Conservation (phyloP, 371 early-diverging fungal species). For the Actinomortierella wolfii region DNA sequence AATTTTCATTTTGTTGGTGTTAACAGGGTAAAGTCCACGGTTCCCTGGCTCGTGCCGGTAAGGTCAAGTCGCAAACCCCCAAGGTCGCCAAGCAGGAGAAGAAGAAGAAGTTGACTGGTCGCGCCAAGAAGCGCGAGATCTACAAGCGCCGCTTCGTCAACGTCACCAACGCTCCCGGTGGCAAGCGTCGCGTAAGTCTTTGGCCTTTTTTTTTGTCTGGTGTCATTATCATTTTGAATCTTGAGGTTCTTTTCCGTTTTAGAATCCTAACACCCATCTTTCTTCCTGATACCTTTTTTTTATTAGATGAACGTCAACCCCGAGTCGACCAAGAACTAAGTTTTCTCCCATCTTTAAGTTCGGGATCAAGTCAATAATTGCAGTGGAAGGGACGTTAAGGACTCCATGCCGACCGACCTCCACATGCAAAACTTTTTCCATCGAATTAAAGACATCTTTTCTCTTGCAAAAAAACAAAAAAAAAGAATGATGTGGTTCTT, state of each 20-base stretch:
- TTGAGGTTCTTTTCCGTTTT: not conserved
- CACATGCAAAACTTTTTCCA: no score
- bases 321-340: slow-evolving; percentile 48
- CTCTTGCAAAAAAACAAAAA: no score
- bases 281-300: not conserved
- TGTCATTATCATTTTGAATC: not conserved
- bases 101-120: slow-evolving; percentile 91
- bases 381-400: no score
- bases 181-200: slow-evolving; percentile 80
- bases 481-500: no score
- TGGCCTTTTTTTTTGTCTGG: not conserved
- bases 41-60: slow-evolving; percentile 99
- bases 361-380: not conserved
- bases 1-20: no score
- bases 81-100: slow-evolving; percentile 99
- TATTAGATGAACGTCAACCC: slow-evolving; percentile 46
- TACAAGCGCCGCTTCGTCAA: slow-evolving; percentile 99
- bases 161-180: slow-evolving; percentile 83
- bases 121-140: slow-evolving; percentile 97
- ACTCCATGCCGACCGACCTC: no score
- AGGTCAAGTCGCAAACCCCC: slow-evolving; percentile 99
- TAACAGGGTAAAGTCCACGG: slow-evolving; percentile 99
- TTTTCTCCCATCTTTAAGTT: slow-evolving; percentile 9
- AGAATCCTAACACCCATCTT: not conserved
- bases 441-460: no score